Conservation (phyloP, 495 filamentous ascomycete genomes). For the Penicillium soppii region DNA sequence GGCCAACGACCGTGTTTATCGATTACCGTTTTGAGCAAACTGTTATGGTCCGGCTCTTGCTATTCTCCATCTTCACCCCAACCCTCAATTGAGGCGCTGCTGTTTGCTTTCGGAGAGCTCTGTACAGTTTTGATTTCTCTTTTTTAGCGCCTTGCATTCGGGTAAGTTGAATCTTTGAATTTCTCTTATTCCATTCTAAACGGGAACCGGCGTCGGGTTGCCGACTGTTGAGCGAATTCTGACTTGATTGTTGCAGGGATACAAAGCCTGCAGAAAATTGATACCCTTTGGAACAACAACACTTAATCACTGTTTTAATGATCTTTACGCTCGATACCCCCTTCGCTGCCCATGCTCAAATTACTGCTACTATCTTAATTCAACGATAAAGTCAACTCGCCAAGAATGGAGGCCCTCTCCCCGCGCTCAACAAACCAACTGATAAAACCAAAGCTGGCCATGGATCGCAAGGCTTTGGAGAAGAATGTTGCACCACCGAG, state of each 20-base stretch:
- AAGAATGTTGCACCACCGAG: constrained; percentile 51
- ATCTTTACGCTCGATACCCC: constrained; percentile 18
- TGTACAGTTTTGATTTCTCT: constrained; percentile 31
- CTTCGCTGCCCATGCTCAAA: constrained; percentile 17
- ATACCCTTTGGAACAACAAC: constrained; percentile 20
- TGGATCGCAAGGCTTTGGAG: constrained; percentile 53
- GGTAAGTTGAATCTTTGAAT: constrained; percentile 10
- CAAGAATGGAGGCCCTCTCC: constrained; percentile 67
- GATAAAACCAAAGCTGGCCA: constrained; percentile 41
- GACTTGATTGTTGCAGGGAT: constrained; percentile 32
- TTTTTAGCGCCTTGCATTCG: constrained; percentile 32
- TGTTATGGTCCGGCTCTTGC: constrained; percentile 32
- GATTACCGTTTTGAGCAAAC: constrained; percentile 41
- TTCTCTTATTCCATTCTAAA: constrained; percentile 5
- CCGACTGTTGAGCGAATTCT: constrained; percentile 20
- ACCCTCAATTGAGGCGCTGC: constrained; percentile 16
- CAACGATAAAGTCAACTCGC: constrained; percentile 11
- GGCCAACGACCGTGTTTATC: constrained; percentile 40
- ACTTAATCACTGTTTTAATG: constrained; percentile 20
- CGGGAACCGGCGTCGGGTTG: constrained; percentile 13
- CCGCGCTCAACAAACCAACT: constrained; percentile 66
- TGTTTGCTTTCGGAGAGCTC: constrained; percentile 11
- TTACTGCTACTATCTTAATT: constrained; percentile 16
- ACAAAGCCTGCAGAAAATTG: constrained; percentile 22
- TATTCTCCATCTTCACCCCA: constrained; percentile 25